Evolutionary conservation across 495 filamentous ascomycete genomes (phyloP), one percentile per base, ranked within the genome.

Genomic region (Cudoniella acicularis): DNA sequence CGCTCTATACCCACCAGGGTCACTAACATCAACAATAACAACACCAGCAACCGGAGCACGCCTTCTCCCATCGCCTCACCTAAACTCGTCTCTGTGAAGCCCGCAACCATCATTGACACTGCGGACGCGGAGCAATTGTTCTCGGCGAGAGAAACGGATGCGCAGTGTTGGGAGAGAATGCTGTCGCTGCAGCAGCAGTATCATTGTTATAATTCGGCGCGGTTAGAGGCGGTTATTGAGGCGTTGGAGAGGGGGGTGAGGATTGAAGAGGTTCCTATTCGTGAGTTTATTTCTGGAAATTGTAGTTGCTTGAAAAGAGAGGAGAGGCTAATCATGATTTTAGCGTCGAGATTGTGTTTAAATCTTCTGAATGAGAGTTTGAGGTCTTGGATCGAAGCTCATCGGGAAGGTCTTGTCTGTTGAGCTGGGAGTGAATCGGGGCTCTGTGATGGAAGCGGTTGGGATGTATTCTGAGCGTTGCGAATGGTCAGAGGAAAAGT

Each of bases 281-380:
- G 64, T 67, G 26, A 63, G 64, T 67, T 42, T 1, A 1, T 2
- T 24, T 2, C 24, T 51, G 46, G 45, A 10, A 20, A 2, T 30
- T 21, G 4, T 50, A 3, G 36, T 30, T 3, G 20, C 47, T 26
- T 30, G 17, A 40, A 26, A 23, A 16, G 41, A 17, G 46, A 50
- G n/a, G n/a, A n/a, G n/a, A n/a, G n/a, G n/a, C n/a, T 54, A 45
- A 49, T 59, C 3, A 41, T 22, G 11, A 50, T 25, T 9, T 22
- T 52, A 67, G 64, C 64, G 10, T 56, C 61, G 18, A 64, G 61
- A 46, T 26, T 61, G 3, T 67, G 64, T 56, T 26, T 67, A 3
- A 61, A 67, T 67, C 55, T 67, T 11, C 36, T 67, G 40, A 64
- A 67, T 20, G 64, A 67, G 51, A 61, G 56, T 17, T 54, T 67